A percentile compares a stretch with the other conserved stretches of the same genome.
Evolutionary conservation across 805 yeast genomes (phyloP).

Genomic region (Middelhovenomyces tepae): DNA sequence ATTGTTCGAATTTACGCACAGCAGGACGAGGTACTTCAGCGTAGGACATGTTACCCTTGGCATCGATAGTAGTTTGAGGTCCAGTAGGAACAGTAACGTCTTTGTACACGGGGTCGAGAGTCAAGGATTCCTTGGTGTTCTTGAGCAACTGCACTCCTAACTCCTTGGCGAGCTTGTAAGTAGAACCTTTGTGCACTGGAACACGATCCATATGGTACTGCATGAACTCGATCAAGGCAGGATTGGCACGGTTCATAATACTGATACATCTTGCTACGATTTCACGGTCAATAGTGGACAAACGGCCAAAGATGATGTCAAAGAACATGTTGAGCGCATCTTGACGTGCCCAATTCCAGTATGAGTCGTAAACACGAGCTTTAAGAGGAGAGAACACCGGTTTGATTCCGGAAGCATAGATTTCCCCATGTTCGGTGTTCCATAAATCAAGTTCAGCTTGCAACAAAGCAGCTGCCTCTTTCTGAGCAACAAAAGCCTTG

Average conservation of each 20-base stretch:
- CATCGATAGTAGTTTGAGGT: slow-evolving; percentile 82
- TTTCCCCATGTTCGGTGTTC: slow-evolving; percentile 89
- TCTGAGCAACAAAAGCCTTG: slow-evolving; percentile 71
- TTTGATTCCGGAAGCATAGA: slow-evolving; percentile 82
- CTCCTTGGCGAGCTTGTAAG: slow-evolving; percentile 80
- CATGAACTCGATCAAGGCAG: slow-evolving; percentile 90
- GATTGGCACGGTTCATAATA: slow-evolving; percentile 95
- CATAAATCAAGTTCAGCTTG: slow-evolving; percentile 89
- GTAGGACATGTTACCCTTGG: slow-evolving; percentile 79
- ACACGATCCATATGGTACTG: slow-evolving; percentile 84
- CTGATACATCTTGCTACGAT: slow-evolving; percentile 93
- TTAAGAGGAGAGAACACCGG: slow-evolving; percentile 87
- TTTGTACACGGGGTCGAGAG: slow-evolving; percentile 83
- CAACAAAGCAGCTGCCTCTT: slow-evolving; percentile 72
- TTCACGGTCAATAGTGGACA: slow-evolving; percentile 87
- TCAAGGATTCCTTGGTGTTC: slow-evolving; percentile 81
- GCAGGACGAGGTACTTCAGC: slow-evolving; percentile 81
- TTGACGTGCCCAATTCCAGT: slow-evolving; percentile 99
- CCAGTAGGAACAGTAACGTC: slow-evolving; percentile 93
- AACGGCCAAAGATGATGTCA: slow-evolving; percentile 91
- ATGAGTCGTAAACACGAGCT: slow-evolving; percentile 93
- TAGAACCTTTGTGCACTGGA: slow-evolving; percentile 81
- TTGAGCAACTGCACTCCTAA: slow-evolving; percentile 91
- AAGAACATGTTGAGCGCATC: slow-evolving; percentile 88
- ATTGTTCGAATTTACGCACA: slow-evolving; percentile 90